These are phyloP conservation scores for Penicillium cataractarum DNA, from an alignment of 495 filamentous ascomycete species.

Conservation along the genomic window DNA sequence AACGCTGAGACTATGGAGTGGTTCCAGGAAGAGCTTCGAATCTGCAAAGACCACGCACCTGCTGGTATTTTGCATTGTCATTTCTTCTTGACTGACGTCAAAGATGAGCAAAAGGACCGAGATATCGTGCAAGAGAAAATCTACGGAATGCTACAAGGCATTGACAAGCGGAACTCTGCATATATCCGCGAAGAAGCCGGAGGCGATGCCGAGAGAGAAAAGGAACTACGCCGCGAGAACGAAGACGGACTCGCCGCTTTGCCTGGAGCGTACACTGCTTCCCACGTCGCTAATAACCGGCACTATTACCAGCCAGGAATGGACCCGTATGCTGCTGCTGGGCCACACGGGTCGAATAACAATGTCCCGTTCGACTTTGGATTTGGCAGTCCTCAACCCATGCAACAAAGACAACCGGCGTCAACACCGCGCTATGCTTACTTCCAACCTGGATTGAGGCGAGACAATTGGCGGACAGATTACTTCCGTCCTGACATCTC, in stretches of 20 bases:
- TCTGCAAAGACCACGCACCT: constrained; percentile 83
- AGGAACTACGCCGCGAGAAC: constrained; percentile 80
- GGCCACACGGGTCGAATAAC: constrained; percentile 1
- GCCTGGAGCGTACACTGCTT: constrained; percentile 53
- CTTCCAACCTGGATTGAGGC: constrained; percentile 63
- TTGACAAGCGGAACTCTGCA: constrained; percentile 80
- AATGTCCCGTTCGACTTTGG: constrained; percentile 39
- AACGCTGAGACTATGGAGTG: constrained; percentile 92
- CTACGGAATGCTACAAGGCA: constrained; percentile 76
- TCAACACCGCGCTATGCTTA: constrained; percentile 80
- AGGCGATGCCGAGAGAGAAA: constrained; percentile 76
- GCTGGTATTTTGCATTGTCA: constrained; percentile 86
- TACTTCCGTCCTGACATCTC: constrained; percentile 90
- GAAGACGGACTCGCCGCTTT: constrained; percentile 83
- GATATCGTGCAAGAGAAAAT: constrained; percentile 77
- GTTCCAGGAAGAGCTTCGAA: constrained; percentile 94
- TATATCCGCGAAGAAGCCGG: constrained; percentile 78
- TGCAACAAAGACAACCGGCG: constrained; percentile 19
- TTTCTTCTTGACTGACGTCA: constrained; percentile 78
- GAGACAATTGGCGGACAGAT: constrained; percentile 86
- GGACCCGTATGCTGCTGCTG: constrained; percentile 14
- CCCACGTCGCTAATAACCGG: constrained; percentile 19
- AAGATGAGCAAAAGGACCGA: constrained; percentile 58
- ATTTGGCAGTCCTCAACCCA: constrained; percentile 22
- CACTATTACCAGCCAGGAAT: constrained; percentile 22